Evolutionary conservation across 257 asterid genomes (phyloP), one percentile per base, ranked within the genome.

Genomic region (Nicotiana tomentosiformis): DNA sequence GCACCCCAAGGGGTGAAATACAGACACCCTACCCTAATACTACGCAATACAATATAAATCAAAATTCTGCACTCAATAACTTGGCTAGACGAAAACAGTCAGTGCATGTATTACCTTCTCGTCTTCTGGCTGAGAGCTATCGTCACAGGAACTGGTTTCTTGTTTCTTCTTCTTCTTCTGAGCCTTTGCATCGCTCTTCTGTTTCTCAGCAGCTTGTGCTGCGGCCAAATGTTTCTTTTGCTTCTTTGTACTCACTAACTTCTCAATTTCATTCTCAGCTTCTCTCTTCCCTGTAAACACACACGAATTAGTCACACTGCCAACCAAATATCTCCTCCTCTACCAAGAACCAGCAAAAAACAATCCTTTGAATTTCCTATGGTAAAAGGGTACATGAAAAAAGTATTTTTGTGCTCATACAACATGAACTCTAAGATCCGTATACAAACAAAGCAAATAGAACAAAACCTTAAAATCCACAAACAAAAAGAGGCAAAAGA

Each of bases 71-170:
- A 39, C 46, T 37, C 46, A 37, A 5, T 37, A 37, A 37, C 46
- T 39, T 39, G 46, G 46, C 9, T 32, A 16, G 18, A 39, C n/a
- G 60, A 26, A 33, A 65, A 23, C 1, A 46, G 3, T 58, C 5
- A 2, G 4, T 32, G 26, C n/a, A 26, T 61, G 77, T 49, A 64
- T 16, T 11, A 87, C 89, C 92, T 86, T 83, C 8, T 85, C 88
- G 56, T 84, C 84, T 69, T 87, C 91, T 0, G 87, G 82, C 5
- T 82, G 84, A 4, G 84, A 43, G 49, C 84, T 86, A 1, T 91
- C 89, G 0, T 86, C 91, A 5, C 93, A 90, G 5, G 98, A 90
- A 84, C 84, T 86, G 82, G 86, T 77, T 37, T 92, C 92, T 16
- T 80, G 84, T 64, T 30, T 93, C 92, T 14, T 80, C 77, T 89